Evolutionary conservation across 805 yeast species (phyloP).

Genomic region (Pichia scutulata): DNA sequence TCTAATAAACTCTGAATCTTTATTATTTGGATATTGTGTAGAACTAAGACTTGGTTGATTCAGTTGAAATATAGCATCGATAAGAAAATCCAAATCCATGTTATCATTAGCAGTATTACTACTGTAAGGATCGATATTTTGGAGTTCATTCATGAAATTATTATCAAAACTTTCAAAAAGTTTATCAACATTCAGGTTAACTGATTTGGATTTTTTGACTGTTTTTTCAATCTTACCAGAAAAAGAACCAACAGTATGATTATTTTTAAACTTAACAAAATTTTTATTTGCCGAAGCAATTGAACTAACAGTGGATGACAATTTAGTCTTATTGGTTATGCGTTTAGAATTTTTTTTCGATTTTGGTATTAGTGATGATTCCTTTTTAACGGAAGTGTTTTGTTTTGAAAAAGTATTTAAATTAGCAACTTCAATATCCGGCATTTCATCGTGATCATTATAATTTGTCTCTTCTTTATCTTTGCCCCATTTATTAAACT

Average conservation of each 20-base stretch:
- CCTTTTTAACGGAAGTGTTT: no score
- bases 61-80: not conserved
- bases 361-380: no score
- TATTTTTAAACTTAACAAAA: not conserved
- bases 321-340: no score
- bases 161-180: not conserved
- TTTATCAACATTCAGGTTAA: not conserved
- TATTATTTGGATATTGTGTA: no score
- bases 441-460: no score
- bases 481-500: not conserved
- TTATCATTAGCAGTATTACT: not conserved
- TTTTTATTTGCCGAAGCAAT: not conserved
- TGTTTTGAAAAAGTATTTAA: no score
- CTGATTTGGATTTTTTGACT: not conserved
- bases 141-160: not conserved
- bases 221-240: not conserved
- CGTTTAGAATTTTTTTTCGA: no score
- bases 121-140: not conserved
- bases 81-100: not conserved
- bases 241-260: not conserved
- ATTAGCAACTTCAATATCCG: no score
- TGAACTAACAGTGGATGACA: not conserved
- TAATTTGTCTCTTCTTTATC: not conserved
- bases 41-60: not conserved
- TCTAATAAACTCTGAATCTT: not conserved